Evolutionary conservation across 345 rosid genomes (phyloP).

Genomic region (Dipteronia dyeriana): DNA sequence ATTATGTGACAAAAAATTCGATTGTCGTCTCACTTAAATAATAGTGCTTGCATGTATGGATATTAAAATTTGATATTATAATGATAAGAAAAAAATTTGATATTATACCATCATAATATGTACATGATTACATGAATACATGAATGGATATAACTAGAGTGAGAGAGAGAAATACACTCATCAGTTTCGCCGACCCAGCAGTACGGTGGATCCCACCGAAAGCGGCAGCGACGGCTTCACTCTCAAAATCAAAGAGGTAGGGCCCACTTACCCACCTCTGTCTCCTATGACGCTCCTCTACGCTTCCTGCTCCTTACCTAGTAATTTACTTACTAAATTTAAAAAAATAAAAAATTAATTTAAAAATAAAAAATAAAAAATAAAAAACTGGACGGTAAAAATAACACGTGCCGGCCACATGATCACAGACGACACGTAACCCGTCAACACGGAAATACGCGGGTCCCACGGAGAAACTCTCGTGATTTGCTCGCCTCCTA

Average conservation of each 20-base stretch:
- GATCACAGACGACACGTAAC: slow-evolving; percentile 27
- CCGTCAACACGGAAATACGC: slow-evolving; percentile 41
- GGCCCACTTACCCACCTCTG: slow-evolving; percentile 11
- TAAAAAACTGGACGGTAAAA: slow-evolving; percentile 24
- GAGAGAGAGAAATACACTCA: not conserved
- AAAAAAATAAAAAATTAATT: not conserved
- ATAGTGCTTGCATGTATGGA: no score
- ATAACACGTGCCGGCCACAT: slow-evolving; percentile 49
- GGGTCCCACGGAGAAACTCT: slow-evolving; percentile 28
- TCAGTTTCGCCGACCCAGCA: not conserved
- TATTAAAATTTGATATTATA: no score
- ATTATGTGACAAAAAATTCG: no score
- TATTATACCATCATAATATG: no score
- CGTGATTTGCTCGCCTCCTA: not conserved
- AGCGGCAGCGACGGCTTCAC: slow-evolving; percentile 17
- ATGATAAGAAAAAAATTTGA: no score
- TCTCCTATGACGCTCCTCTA: slow-evolving; percentile 1
- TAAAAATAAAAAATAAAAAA: no score
- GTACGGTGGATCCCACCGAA: slow-evolving; percentile 4
- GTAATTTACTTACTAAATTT: not conserved
- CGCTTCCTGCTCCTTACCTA: slow-evolving; percentile 13
- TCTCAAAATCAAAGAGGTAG: not conserved
- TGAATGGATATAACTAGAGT: no score
- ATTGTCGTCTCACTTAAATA: no score
- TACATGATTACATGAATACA: no score